Base-by-base conservation (phyloP, 2,329 filamentous ascomycete genomes). In the Cytospora mali region DNA sequence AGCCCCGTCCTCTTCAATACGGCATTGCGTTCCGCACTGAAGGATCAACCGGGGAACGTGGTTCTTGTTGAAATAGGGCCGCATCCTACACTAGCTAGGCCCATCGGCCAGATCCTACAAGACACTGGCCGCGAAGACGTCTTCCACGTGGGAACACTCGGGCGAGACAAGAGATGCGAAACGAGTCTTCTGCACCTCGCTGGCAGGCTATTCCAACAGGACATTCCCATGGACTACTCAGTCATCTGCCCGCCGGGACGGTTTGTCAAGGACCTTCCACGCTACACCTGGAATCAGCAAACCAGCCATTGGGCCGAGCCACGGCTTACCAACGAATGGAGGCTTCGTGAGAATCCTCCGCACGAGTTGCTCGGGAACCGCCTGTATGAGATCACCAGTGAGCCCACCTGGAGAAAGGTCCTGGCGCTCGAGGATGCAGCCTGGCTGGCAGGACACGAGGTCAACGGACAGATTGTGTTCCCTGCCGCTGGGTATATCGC, bases 221-320 rank as follows among this genome's bases (percentile, higher is more conserved):
- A n/a, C n/a, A n/a, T n/a, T n/a, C n/a, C n/a, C n/a, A n/a, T n/a
- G n/a, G n/a, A n/a, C n/a, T n/a, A n/a, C n/a, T n/a, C n/a, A n/a
- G n/a, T n/a, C n/a, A n/a, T n/a, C n/a, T n/a, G n/a, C n/a, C n/a
- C n/a, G n/a, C n/a, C n/a, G n/a, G n/a, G n/a, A n/a, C n/a, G n/a
- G n/a, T n/a, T n/a, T n/a, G n/a, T n/a, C n/a, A n/a, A n/a, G n/a
- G n/a, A n/a, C n/a, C n/a, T n/a, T n/a, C n/a, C n/a, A n/a, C n/a
- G n/a, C n/a, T n/a, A n/a, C n/a, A n/a, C n/a, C n/a, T n/a, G n/a
- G n/a, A n/a, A n/a, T n/a, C n/a, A n/a, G n/a, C n/a, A n/a, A n/a
- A n/a, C n/a, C n/a, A n/a, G n/a, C n/a, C n/a, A n/a, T n/a, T 72
- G 72, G 75, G 50, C 63, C 49, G 72, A 77, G 64, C 67, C 66